These are phyloP conservation scores for Claviceps pusilla DNA, from an alignment of 2,329 filamentous ascomycete species.

Conservation along the genomic window DNA sequence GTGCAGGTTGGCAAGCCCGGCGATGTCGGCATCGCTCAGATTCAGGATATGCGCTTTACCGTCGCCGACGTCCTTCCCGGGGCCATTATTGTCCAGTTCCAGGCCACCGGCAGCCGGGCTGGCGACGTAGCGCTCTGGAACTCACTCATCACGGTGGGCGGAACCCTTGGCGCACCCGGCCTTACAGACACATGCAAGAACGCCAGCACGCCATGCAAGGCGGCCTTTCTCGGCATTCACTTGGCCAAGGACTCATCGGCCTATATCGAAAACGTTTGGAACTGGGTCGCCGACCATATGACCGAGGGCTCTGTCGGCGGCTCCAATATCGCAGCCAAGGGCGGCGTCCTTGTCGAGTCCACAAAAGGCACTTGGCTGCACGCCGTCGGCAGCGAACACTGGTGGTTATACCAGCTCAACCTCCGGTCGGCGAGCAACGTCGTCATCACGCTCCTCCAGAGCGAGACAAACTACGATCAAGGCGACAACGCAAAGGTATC, in stretches of 20 bases:
- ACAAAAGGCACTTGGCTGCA: constrained; percentile 35
- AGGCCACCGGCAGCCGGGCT: constrained; percentile 20
- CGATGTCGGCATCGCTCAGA: constrained; percentile 33
- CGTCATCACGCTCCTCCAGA: constrained; percentile 34
- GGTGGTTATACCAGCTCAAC: constrained; percentile 43
- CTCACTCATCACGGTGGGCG: constrained; percentile 30
- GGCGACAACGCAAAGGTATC: constrained; percentile 20
- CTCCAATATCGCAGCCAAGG: constrained; percentile 31
- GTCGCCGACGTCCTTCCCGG: constrained; percentile 29
- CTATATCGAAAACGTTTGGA: constrained; percentile 19
- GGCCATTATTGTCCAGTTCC: constrained; percentile 25
- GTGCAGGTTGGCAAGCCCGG: constrained; percentile 34
- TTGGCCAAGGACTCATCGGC: constrained; percentile 20
- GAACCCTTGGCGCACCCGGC: constrained; percentile 22
- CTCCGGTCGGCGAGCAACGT: constrained; percentile 34
- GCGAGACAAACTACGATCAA: constrained; percentile 33
- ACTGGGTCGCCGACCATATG: constrained; percentile 32
- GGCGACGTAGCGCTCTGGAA: constrained; percentile 38
- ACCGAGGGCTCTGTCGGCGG: constrained; percentile 28
- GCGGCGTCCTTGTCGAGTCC: constrained; percentile 31
- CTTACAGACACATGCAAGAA: constrained; percentile 22
- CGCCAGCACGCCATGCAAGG: constrained; percentile 25
- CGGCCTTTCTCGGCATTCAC: constrained; percentile 34
- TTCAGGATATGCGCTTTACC: constrained; percentile 38
- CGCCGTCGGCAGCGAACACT: constrained; percentile 36